These are phyloP conservation scores for Kodamaea laetipori DNA, from an alignment of 805 yeast species.

Conservation along the genomic window DNA sequence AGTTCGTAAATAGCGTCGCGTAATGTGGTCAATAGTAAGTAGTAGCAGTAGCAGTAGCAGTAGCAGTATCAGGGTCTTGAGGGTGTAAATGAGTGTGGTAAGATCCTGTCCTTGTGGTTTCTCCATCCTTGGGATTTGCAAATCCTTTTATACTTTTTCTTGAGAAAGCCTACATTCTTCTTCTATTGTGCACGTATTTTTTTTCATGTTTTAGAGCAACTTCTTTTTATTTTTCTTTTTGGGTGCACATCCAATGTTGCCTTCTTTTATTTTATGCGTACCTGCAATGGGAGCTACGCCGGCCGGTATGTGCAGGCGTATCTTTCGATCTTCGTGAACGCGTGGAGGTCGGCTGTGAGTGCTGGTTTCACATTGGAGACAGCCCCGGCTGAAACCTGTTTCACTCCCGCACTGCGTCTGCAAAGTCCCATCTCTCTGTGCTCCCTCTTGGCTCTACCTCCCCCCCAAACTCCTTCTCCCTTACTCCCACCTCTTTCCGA, in stretches of 20 bases:
- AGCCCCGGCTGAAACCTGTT: too few species aligned
- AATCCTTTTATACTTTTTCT: conserved; percentile 11
- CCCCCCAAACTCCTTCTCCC: too few species aligned
- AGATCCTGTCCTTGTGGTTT: neutral
- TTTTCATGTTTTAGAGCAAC: conserved; percentile 4
- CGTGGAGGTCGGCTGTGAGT: neutral
- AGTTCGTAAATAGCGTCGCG: neutral
- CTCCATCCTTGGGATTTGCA: conserved; percentile 3
- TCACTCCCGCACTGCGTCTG: too few species aligned
- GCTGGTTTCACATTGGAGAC: neutral
- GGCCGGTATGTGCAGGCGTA: neutral
- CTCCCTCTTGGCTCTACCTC: too few species aligned
- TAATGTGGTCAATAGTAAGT: neutral
- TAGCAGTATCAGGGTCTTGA: conserved; percentile 1
- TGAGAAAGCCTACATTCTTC: conserved; percentile 5
- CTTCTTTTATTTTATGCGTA: conserved; percentile 4
- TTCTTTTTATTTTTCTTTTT: conserved; percentile 2
- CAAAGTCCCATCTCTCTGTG: too few species aligned
- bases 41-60: neutral
- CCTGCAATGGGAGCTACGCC: neutral
- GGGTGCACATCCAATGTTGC: conserved; percentile 3
- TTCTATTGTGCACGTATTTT: conserved; percentile 6
- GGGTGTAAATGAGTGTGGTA: conserved; percentile 3
- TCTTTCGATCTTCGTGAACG: neutral
- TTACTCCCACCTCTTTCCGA: too few species aligned